Evolutionary conservation across 805 yeast species (phyloP).

Genomic region (Diddensiella transvaalensis): DNA sequence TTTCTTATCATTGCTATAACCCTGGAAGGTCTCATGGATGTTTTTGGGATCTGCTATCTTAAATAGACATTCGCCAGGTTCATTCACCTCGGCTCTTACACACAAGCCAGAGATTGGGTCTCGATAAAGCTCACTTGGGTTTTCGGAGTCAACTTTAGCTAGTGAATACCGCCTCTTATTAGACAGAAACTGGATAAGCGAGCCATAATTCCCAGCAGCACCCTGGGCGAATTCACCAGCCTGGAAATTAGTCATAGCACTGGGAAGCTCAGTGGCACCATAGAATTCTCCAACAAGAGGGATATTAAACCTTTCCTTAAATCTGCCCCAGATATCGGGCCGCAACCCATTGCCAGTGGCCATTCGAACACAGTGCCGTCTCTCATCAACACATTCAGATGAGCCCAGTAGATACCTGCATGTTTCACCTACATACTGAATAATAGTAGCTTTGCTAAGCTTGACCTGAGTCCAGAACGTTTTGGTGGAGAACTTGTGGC

Average conservation of each 20-base stretch:
- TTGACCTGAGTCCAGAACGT: conserved; percentile 89
- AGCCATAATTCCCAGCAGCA: conserved; percentile 79
- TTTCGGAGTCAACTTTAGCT: conserved; percentile 76
- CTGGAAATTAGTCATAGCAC: conserved; percentile 80
- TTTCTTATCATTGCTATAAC: conserved; percentile 73
- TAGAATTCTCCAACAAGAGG: conserved; percentile 83
- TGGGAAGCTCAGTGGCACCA: conserved; percentile 90
- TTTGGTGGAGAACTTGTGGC: conserved; percentile 77
- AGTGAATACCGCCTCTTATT: conserved; percentile 43
- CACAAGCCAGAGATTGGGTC: conserved; percentile 65
- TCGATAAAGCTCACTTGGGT: conserved; percentile 66
- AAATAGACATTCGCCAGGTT: conserved; percentile 88
- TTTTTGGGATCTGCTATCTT: conserved; percentile 57
- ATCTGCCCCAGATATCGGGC: conserved; percentile 80
- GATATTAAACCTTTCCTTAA: conserved; percentile 73
- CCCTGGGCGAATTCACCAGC: conserved; percentile 78
- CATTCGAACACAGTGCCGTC: conserved; percentile 53
- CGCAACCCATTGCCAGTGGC: conserved; percentile 93
- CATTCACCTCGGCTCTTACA: conserved; percentile 48
- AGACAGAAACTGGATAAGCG: conserved; percentile 26
- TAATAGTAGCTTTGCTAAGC: conserved; percentile 65
- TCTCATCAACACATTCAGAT: conserved; percentile 58
- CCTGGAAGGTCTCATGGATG: conserved; percentile 78
- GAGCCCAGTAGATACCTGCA: conserved; percentile 78
- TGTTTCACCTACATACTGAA: conserved; percentile 94